Evolutionary conservation across 208 protist genomes (phyloP).

Genomic region (Lotmaria passim): DNA sequence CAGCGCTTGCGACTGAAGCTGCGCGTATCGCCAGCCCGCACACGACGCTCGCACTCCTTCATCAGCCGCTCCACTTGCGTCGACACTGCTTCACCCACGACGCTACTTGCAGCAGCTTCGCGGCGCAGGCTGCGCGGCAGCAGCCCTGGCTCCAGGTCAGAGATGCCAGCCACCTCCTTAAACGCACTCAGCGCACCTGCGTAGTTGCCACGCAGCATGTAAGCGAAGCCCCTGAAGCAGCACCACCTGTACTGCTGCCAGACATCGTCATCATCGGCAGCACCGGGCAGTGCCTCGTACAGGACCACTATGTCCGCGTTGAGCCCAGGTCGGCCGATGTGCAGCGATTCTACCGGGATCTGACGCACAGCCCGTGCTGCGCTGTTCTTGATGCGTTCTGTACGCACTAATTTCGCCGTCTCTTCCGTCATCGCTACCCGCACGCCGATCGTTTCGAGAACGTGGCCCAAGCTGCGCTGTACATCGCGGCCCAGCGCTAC

Average conservation of each 20-base stretch:
- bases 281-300: too few species aligned
- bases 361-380: constrained; percentile 1
- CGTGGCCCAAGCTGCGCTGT: too few species aligned
- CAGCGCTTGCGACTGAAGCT: too few species aligned
- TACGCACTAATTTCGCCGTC: constrained; percentile 39
- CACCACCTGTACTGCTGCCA: constrained; percentile 32
- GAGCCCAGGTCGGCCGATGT: not conserved
- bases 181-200: constrained; percentile 32
- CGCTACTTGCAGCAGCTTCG: too few species aligned
- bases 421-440: constrained; percentile 42
- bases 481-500: too few species aligned
- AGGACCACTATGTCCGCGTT: constrained; percentile 24
- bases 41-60: too few species aligned
- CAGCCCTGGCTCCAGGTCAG: constrained; percentile 23
- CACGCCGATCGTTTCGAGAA: too few species aligned
- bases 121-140: too few species aligned
- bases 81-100: too few species aligned
- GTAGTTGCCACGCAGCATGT: constrained; percentile 55
- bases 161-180: constrained; percentile 22
- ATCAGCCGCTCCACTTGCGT: too few species aligned
- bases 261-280: constrained; percentile 13
- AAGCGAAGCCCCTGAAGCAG: constrained; percentile 38
- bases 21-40: too few species aligned
- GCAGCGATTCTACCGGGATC: not conserved
- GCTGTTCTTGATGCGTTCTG: not conserved